Percentiles rank a stretch among this genome's conserved stretches.
Conservation (phyloP, 2,329 filamentous ascomycete species). For the Fusarium beomiforme region DNA sequence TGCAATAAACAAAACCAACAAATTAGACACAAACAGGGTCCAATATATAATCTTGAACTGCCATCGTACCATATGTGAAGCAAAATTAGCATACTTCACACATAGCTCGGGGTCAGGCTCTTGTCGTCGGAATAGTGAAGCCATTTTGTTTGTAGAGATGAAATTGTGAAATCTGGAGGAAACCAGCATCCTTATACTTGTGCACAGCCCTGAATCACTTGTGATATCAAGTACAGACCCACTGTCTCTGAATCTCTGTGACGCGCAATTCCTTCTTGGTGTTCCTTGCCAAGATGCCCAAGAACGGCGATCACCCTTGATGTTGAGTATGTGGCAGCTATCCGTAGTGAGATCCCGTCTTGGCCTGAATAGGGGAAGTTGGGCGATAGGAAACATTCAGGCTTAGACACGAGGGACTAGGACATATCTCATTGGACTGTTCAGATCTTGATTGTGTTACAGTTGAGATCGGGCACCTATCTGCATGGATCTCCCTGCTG, state of each 20-base stretch:
- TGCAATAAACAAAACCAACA: slow-evolving; percentile 56
- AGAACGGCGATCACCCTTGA: slow-evolving; percentile 40
- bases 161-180: neutral
- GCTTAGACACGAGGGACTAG: slow-evolving; percentile 29
- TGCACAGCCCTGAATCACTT: slow-evolving; percentile 14
- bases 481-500: slow-evolving; percentile 19
- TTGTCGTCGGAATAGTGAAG: slow-evolving; percentile 31
- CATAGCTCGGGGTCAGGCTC: slow-evolving; percentile 45
- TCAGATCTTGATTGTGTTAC: slow-evolving; percentile 31
- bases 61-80: slow-evolving; percentile 52
- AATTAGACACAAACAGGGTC: slow-evolving; percentile 56
- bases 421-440: slow-evolving; percentile 20
- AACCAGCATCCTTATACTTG: slow-evolving; percentile 29
- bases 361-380: slow-evolving; percentile 19
- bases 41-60: slow-evolving; percentile 60
- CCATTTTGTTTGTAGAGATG: slow-evolving; percentile 25
- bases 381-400: slow-evolving; percentile 2
- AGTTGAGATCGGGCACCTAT: slow-evolving; percentile 43
- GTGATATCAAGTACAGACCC: slow-evolving; percentile 34
- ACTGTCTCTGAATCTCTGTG: slow-evolving; percentile 22
- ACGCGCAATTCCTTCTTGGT: slow-evolving; percentile 41
- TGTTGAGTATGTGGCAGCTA: slow-evolving; percentile 9
- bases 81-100: slow-evolving; percentile 55
- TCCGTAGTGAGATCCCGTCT: slow-evolving; percentile 1
- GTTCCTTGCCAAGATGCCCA: slow-evolving; percentile 36